Evolutionary conservation across 192 early-diverging fungal genomes (phyloP).

Genomic region (Podila verticillata): DNA sequence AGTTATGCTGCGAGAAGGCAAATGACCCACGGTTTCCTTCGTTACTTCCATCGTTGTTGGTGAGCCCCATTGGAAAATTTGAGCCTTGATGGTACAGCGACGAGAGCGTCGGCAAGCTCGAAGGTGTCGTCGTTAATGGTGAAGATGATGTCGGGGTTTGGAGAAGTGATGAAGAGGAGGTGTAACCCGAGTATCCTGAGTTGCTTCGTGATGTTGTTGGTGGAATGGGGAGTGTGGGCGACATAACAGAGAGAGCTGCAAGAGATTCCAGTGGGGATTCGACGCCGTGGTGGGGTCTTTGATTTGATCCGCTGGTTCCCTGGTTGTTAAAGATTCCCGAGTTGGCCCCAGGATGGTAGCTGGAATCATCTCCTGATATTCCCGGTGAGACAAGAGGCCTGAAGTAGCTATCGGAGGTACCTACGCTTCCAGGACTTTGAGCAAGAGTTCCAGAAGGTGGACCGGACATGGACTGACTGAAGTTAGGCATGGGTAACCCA

Average conservation of each 20-base stretch:
- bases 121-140: not conserved
- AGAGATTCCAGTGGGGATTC: slow-evolving; percentile 17
- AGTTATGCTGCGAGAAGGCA: no score
- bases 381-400: no score
- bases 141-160: not conserved
- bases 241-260: slow-evolving; percentile 35
- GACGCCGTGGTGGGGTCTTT: not conserved
- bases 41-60: slow-evolving; percentile 10
- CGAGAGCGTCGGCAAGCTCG: not conserved
- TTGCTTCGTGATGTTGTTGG: not conserved
- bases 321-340: not conserved
- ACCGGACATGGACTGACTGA: slow-evolving; percentile 22
- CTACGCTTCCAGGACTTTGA: slow-evolving; percentile 1
- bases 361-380: no score
- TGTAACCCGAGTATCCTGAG: not conserved
- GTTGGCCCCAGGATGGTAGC: not conserved
- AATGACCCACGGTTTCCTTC: no score
- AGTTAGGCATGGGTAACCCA: slow-evolving; percentile 9
- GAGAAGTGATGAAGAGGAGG: not conserved
- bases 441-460: slow-evolving; percentile 5
- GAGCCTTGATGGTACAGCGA: not conserved
- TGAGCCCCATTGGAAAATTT: not conserved
- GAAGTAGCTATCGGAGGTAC: no score
- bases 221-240: slow-evolving; percentile 1
- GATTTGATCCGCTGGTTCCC: not conserved